phyloP scores from a whole-genome alignment of 2,329 filamentous ascomycete species.

The Lasiodiplodia sp. region DNA sequence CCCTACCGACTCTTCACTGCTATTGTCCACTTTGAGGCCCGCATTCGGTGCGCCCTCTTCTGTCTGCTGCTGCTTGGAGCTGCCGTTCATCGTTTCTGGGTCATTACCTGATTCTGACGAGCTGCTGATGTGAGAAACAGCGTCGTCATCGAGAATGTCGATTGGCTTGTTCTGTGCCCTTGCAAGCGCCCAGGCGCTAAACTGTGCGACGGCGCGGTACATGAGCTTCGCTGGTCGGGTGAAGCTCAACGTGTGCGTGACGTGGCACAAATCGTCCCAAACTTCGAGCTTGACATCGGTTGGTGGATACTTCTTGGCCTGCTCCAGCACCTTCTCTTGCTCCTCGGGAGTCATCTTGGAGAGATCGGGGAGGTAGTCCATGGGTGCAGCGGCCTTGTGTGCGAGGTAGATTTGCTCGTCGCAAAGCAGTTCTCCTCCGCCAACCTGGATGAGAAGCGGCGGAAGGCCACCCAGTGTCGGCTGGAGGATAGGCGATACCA shows the following conservation, averaged over 20 bases:
- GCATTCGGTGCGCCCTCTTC: background rate
- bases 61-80: conserved; percentile 32
- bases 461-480: conserved; percentile 89
- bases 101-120: conserved; percentile 46
- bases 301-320: conserved; percentile 74
- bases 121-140: conserved; percentile 74
- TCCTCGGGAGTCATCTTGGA: conserved; percentile 33
- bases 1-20: conserved; percentile 62
- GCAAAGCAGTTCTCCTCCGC: conserved; percentile 85
- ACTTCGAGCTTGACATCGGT: conserved; percentile 94
- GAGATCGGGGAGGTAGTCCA: conserved; percentile 71
- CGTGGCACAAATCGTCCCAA: conserved; percentile 95
- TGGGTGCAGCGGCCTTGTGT: conserved; percentile 89
- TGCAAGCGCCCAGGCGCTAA: conserved; percentile 89
- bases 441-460: conserved; percentile 83
- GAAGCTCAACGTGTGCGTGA: conserved; percentile 91
- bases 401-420: conserved; percentile 96
- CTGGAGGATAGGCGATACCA: conserved; percentile 89
- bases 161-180: conserved; percentile 80
- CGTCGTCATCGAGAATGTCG: conserved; percentile 81
- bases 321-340: conserved; percentile 67
- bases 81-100: conserved; percentile 19
- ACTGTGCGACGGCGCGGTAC: conserved; percentile 91
- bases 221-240: conserved; percentile 96
- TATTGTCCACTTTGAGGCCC: background rate